Percentiles rank a stretch among this genome's conserved stretches.
phyloP scores from a whole-genome alignment of 2,329 filamentous ascomycete species.

The Penicillium olsonii region DNA sequence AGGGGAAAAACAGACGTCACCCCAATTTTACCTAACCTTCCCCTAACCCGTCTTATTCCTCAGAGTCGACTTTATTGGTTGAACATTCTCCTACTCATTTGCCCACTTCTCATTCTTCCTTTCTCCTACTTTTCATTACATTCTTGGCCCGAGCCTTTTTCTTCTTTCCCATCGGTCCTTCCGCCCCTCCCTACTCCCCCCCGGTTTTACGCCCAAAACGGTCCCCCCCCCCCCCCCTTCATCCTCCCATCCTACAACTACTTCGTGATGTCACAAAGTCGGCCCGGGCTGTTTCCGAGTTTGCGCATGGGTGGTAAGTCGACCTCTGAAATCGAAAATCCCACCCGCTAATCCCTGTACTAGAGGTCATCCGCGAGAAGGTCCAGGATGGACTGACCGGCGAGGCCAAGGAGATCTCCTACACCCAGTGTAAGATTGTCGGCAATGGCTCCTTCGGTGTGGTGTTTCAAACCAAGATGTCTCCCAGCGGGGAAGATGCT shows the following conservation, averaged over 20 bases:
- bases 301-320: constrained; percentile 97
- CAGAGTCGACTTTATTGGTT: constrained; percentile 15
- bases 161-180: constrained; percentile 38
- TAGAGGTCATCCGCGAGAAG: constrained; percentile 97
- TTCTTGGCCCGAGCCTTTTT: constrained; percentile 39
- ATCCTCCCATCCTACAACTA: constrained; percentile 22
- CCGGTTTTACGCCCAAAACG: constrained; percentile 53
- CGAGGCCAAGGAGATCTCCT: constrained; percentile 94
- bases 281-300: constrained; percentile 82
- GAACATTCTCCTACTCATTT: constrained; percentile 23
- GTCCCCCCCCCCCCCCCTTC: constrained; percentile 43
- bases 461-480: constrained; percentile 98
- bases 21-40: constrained; percentile 21
- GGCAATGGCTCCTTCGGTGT: constrained; percentile 98
- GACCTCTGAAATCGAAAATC: too few relatives aligned
- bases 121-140: constrained; percentile 25
- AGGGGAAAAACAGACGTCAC: constrained; percentile 10
- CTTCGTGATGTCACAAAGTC: constrained; percentile 78
- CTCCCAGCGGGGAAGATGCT: constrained; percentile 95
- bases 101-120: constrained; percentile 21
- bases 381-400: constrained; percentile 97
- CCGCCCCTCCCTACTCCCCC: constrained; percentile 36
- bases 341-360: constrained; percentile 1
- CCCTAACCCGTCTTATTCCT: constrained; percentile 18
- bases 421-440: constrained; percentile 99